Evolutionary conservation across 257 asterid genomes (phyloP).

Genomic region (Haberlea rhodopensis): DNA sequence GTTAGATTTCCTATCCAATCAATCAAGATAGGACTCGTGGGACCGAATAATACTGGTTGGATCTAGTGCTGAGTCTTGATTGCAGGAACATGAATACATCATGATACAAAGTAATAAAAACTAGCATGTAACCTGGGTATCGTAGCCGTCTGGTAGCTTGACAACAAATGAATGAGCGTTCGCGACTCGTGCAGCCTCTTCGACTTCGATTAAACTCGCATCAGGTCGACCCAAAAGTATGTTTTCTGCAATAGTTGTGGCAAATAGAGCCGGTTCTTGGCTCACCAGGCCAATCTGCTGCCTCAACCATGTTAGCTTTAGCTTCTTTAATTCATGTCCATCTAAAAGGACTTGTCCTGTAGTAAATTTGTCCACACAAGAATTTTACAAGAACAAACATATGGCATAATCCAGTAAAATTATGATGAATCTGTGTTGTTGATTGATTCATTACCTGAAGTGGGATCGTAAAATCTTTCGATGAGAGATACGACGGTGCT

Average conservation of each 20-base stretch:
- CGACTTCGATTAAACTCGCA: slow-evolving; percentile 56
- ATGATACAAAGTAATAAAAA: slow-evolving; percentile 3
- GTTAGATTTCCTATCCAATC: too few relatives aligned
- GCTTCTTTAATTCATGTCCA: not conserved
- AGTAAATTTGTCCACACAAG: not conserved
- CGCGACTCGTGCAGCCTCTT: slow-evolving; percentile 25
- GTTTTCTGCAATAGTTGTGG: not conserved
- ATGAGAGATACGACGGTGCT: slow-evolving; percentile 91
- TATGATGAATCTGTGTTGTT: not conserved
- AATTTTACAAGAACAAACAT: not conserved
- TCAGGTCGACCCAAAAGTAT: slow-evolving; percentile 38
- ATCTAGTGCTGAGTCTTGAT: not conserved
- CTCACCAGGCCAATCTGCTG: slow-evolving; percentile 1
- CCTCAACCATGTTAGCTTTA: not conserved
- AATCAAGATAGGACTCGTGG: not conserved
- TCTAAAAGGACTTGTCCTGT: not conserved
- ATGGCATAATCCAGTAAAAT: not conserved
- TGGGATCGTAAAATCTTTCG: slow-evolving; percentile 91
- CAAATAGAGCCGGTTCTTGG: not conserved
- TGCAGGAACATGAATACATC: not conserved
- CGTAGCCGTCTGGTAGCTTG: slow-evolving; percentile 79
- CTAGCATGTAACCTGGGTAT: slow-evolving; percentile 59
- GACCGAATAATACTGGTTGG: not conserved
- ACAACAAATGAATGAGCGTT: slow-evolving; percentile 26
- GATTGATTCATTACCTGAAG: slow-evolving; percentile 46